Evolutionary conservation across 306 rosid species (phyloP).

Genomic region (Acacia acuminata): DNA sequence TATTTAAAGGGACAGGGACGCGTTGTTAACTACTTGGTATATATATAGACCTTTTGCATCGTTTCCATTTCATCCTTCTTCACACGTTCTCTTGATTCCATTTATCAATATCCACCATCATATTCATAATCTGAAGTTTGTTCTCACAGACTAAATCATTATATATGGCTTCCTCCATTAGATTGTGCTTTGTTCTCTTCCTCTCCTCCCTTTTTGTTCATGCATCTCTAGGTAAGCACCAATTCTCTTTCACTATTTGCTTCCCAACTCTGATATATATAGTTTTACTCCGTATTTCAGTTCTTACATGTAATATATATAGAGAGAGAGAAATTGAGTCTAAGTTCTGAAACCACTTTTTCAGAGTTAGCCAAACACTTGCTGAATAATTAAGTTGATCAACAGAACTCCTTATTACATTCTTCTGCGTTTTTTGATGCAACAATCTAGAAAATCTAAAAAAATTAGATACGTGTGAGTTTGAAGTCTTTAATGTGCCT

Average conservation of each 20-base stretch:
- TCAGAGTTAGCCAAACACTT: too few species aligned
- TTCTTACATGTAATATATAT: not conserved
- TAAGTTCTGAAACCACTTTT: too few species aligned
- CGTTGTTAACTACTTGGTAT: not conserved
- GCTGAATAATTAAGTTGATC: too few species aligned
- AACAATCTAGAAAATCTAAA: too few species aligned
- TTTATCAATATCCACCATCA: not conserved
- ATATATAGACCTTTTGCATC: slow-evolving; percentile 18
- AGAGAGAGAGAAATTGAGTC: too few species aligned
- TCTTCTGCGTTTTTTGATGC: not conserved
- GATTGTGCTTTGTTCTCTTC: slow-evolving; percentile 43
- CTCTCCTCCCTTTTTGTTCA: slow-evolving; percentile 55
- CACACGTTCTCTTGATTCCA: not conserved
- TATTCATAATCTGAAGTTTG: not conserved
- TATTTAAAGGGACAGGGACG: not conserved
- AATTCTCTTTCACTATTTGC: not conserved
- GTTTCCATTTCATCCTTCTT: slow-evolving; percentile 25
- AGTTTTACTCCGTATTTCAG: not conserved
- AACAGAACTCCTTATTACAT: not conserved
- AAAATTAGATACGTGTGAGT: too few species aligned
- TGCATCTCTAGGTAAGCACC: slow-evolving; percentile 52
- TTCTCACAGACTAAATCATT: not conserved
- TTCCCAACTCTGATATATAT: not conserved
- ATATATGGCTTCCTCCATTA: slow-evolving; percentile 50
- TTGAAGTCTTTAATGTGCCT: too few species aligned